phyloP scores from a whole-genome alignment of 164 flowering plant genomes.

The Litsea cubeba region DNA sequence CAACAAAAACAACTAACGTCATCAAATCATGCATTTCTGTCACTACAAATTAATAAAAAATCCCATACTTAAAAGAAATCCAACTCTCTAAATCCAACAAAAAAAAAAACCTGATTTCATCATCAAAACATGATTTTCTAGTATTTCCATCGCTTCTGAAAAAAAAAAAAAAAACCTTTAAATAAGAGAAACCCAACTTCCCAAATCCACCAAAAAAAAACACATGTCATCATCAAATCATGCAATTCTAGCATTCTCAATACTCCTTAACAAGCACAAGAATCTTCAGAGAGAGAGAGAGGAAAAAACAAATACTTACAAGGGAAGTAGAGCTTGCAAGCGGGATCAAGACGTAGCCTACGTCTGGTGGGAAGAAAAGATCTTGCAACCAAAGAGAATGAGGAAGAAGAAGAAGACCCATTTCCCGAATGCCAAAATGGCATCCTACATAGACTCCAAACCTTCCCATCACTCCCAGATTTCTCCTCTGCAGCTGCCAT shows the following conservation, averaged over 20 bases:
- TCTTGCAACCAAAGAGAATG: constrained; percentile 72
- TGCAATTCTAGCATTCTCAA: too few species aligned
- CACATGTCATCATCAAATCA: too few species aligned
- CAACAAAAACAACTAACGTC: not conserved
- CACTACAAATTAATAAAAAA: too few species aligned
- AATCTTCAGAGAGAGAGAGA: not conserved
- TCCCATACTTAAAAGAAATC: too few species aligned
- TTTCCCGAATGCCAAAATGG: constrained; percentile 26
- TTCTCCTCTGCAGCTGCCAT: constrained; percentile 52
- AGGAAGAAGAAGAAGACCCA: constrained; percentile 1
- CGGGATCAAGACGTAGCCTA: constrained; percentile 80
- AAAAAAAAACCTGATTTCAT: too few species aligned
- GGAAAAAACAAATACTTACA: constrained; percentile 6
- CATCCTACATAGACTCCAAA: constrained; percentile 58
- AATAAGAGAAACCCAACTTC: too few species aligned
- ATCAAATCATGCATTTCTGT: constrained; percentile 6
- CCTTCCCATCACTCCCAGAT: constrained; percentile 39
- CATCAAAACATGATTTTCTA: too few species aligned
- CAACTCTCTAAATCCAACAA: too few species aligned
- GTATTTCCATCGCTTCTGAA: too few species aligned
- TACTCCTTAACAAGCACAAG: not conserved
- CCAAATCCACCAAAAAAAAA: too few species aligned
- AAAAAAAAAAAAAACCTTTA: too few species aligned
- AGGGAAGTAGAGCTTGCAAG: constrained; percentile 79
- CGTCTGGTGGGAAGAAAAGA: constrained; percentile 73